A percentile compares a stretch with the other conserved stretches of the same genome.
phyloP scores from a whole-genome alignment of 2,329 filamentous ascomycete genomes.

The Cytospora mali region DNA sequence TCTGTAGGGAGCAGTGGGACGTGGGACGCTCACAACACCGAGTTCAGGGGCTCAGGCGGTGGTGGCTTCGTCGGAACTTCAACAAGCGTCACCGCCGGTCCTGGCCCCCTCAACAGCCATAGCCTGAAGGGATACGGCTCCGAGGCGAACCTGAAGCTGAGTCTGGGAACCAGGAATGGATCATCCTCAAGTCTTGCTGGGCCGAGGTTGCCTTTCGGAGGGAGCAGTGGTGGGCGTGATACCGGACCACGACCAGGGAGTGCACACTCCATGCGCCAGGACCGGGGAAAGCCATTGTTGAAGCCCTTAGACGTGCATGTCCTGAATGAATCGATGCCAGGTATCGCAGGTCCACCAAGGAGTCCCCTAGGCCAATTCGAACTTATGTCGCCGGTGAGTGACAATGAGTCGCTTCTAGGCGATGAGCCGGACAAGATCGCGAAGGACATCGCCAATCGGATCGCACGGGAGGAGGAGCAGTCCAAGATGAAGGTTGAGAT shows the following conservation, averaged over 20 bases:
- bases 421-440: constrained; percentile 37
- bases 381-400: constrained; percentile 35
- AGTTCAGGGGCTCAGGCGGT: constrained; percentile 13
- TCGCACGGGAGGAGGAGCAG: constrained; percentile 31
- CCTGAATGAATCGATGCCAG: constrained; percentile 34
- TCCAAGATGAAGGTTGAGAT: constrained; percentile 24
- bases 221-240: not conserved
- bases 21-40: constrained; percentile 29
- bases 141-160: constrained; percentile 44
- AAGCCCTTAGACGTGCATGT: constrained; percentile 54
- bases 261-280: constrained; percentile 41
- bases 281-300: constrained; percentile 45
- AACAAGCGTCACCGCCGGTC: constrained; percentile 9
- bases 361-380: constrained; percentile 48
- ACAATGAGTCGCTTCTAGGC: constrained; percentile 36
- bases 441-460: constrained; percentile 32
- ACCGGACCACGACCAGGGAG: constrained; percentile 38
- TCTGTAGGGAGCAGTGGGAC: constrained; percentile 2
- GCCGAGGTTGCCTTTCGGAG: constrained; percentile 25
- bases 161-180: constrained; percentile 40
- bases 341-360: constrained; percentile 35
- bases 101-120: constrained; percentile 24
- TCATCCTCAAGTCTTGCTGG: constrained; percentile 41
- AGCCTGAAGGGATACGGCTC: constrained; percentile 42
- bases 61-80: constrained; percentile 5